Percentiles rank a stretch among this genome's conserved stretches.
Conservation (phyloP, 2,329 filamentous ascomycete species). For the Ceratocystis ficicola region DNA sequence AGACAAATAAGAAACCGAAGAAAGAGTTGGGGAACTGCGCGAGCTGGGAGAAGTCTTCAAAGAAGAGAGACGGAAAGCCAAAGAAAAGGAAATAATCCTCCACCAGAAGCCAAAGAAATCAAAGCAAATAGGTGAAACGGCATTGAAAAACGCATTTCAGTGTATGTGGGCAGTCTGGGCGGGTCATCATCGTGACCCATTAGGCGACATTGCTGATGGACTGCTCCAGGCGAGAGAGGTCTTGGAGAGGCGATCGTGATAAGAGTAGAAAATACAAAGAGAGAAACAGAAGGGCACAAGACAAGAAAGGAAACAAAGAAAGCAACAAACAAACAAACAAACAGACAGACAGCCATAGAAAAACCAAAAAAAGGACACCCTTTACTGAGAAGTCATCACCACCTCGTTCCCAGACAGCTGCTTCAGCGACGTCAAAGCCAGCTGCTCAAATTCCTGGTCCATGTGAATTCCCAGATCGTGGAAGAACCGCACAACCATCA, state of each 20-base stretch:
- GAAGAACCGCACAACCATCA: slow-evolving; percentile 23
- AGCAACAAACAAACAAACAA: not conserved
- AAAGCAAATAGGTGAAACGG: not conserved
- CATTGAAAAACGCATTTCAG: slow-evolving; percentile 1
- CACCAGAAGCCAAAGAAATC: not conserved
- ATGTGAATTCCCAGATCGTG: slow-evolving; percentile 19
- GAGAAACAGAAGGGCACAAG: not conserved
- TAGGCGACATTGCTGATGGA: not conserved
- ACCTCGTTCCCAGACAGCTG: not conserved
- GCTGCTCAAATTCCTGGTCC: slow-evolving; percentile 1
- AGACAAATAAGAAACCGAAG: not conserved
- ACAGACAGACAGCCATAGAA: not conserved
- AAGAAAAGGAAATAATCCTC: not conserved
- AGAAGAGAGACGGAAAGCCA: not conserved
- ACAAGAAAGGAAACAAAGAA: not conserved
- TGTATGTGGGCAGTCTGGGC: not conserved
- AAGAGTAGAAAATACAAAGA: slow-evolving; percentile 13
- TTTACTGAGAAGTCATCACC: not conserved
- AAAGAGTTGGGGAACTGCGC: not conserved
- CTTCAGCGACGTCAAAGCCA: not conserved
- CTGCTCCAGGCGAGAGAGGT: not conserved
- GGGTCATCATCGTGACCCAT: not conserved
- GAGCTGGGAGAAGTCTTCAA: slow-evolving; percentile 2
- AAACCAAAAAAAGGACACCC: not conserved
- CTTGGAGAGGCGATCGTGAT: slow-evolving; percentile 21